These are phyloP conservation scores for Clavispora santaluciae DNA, from an alignment of 805 yeast genomes.

Conservation along the genomic window DNA sequence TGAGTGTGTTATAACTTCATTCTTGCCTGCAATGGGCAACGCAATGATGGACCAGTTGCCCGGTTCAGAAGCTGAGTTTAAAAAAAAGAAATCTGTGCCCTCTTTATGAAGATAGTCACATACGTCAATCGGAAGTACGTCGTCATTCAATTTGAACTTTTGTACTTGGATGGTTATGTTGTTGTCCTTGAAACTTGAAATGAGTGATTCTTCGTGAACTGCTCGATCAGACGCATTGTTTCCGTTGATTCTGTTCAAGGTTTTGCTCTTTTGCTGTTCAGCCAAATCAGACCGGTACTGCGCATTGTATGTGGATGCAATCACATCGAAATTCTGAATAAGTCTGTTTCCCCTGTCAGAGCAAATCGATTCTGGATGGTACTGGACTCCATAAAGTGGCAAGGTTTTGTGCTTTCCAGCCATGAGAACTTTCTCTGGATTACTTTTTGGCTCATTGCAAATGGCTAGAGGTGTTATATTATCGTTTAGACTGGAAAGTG, in stretches of 20 bases:
- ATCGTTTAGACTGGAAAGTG: constrained; percentile 21
- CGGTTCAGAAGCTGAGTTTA: constrained; percentile 77
- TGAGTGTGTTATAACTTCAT: constrained; percentile 58
- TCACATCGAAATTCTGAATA: constrained; percentile 56
- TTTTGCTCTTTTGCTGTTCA: constrained; percentile 1
- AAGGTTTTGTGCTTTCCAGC: constrained; percentile 57
- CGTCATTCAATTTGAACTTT: constrained; percentile 12
- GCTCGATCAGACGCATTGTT: constrained; percentile 10
- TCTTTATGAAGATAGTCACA: constrained; percentile 41
- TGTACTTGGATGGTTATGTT: not conserved
- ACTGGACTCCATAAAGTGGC: constrained; percentile 93
- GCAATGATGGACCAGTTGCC: constrained; percentile 90
- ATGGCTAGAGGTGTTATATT: constrained; percentile 56
- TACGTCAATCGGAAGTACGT: constrained; percentile 36
- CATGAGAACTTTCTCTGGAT: constrained; percentile 52
- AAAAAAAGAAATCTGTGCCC: constrained; percentile 41
- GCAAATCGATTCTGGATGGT: constrained; percentile 94
- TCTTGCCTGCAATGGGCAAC: constrained; percentile 43
- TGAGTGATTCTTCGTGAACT: constrained; percentile 19
- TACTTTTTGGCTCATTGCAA: constrained; percentile 31
- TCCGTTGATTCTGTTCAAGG: constrained; percentile 1
- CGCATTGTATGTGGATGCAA: constrained; percentile 37
- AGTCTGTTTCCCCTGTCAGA: constrained; percentile 61
- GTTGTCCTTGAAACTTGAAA: constrained; percentile 5
- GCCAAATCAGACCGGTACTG: constrained; percentile 13